Conservation (phyloP, 1,284 basidiomycete species). For the Naganishia sp. region DNA sequence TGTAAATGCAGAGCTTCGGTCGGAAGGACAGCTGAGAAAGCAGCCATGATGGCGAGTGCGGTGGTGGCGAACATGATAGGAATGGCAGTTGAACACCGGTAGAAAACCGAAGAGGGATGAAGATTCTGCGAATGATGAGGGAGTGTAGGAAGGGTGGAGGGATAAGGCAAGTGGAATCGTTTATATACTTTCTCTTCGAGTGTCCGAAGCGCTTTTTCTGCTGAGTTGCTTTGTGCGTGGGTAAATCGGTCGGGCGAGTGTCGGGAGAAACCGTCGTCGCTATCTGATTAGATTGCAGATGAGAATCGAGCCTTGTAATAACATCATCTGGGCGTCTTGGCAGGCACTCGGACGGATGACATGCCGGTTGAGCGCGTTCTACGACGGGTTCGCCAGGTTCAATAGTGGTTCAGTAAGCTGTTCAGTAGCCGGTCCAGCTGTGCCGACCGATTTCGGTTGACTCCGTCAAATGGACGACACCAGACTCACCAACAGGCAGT, state of each 20-base stretch:
- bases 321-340: conserved; percentile 15
- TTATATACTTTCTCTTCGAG: conserved; percentile 2
- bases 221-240: not conserved
- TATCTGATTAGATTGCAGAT: conserved; percentile 26
- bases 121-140: not conserved
- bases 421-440: too few relatives aligned
- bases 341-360: not conserved
- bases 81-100: too few relatives aligned
- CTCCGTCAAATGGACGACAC: too few relatives aligned
- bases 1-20: conserved; percentile 11
- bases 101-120: not conserved
- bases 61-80: conserved; percentile 5
- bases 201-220: not conserved
- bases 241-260: not conserved
- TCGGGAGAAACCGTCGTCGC: conserved; percentile 26
- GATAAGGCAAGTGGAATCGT: not conserved
- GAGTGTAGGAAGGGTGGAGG: too few relatives aligned
- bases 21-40: not conserved
- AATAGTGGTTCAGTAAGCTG: too few relatives aligned
- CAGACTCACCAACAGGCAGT: too few relatives aligned
- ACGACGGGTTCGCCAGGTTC: too few relatives aligned
- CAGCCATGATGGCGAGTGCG: conserved; percentile 3
- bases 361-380: too few relatives aligned
- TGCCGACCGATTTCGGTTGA: too few relatives aligned
- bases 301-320: not conserved